Evolutionary conservation across 192 early-diverging fungal species (phyloP), one percentile per base, ranked within the genome.

Genomic region (Funneliformis mosseae): DNA sequence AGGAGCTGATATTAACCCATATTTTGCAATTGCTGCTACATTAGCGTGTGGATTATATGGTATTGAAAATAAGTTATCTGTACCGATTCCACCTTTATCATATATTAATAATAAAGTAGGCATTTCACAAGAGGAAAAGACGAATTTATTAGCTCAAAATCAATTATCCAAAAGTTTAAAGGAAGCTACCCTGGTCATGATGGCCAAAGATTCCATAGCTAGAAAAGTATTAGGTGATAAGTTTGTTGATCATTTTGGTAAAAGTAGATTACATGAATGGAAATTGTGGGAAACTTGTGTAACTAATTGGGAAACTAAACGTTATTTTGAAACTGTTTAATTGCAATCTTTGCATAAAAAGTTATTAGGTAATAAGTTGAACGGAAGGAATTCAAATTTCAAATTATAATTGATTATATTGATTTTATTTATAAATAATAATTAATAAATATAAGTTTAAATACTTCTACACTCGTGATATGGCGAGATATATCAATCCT

Each of bases 1-100:
- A n/a, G 95, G 95, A 16, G 92, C 94, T 41, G 95, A 96, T 83
- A 91, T 93, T 48, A 96, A 95, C 82, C 85, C 93, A 39, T 94
- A 96, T 81, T 76, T 96, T 45, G 92, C 91, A 3, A 89, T 92
- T 73, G 91, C 92, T 46, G 92, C 91, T 23, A 88, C 92, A 71
- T 79, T 95, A 14, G 93, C 89, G 11, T 89, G 90, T 74, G 95
- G 95, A 6, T 84, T 91, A 5, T 90, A 92, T 67, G 95, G 95
- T 9, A 91, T 96, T 77, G 74, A 84, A 60, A 88, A 90, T 42
- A 84, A 89, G 43, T 77, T 93, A 78, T 59, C 81, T 12, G 82
- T 91, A 46, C 86, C 90, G 39, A 81, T 88, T 42, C 72, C 81
- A 78, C 83, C 85, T 27, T 11, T 77, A 63, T 72, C 70, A 5